These are phyloP conservation scores for Tulasnella sp. DNA, from an alignment of 768 basidiomycete species.

Conservation along the genomic window DNA sequence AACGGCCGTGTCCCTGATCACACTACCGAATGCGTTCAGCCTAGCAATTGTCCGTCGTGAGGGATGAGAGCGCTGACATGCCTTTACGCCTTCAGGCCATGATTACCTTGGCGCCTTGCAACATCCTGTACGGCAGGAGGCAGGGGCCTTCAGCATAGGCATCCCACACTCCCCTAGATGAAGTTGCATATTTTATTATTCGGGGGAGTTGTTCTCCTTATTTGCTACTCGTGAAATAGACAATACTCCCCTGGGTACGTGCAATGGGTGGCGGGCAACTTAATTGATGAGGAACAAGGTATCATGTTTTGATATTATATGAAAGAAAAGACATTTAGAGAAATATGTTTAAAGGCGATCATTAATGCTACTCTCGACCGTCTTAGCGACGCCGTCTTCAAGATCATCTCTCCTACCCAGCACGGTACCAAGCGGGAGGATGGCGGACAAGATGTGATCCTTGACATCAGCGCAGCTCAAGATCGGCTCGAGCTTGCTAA, in stretches of 20 bases:
- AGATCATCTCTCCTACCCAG: too few species aligned
- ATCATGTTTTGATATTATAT: background rate
- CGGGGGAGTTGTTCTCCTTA: background rate
- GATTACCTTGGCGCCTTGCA: slow-evolving; percentile 53
- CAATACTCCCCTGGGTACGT: background rate
- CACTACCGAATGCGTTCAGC: slow-evolving; percentile 68
- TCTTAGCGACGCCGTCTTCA: too few species aligned
- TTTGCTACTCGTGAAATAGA: background rate
- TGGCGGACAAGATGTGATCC: too few species aligned
- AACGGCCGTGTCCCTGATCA: slow-evolving; percentile 62
- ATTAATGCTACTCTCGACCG: too few species aligned
- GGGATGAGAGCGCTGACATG: background rate
- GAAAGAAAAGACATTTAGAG: background rate
- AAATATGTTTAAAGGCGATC: too few species aligned
- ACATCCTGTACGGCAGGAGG: slow-evolving; percentile 26
- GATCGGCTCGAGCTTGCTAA: background rate
- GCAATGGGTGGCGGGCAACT: background rate
- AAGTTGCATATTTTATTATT: background rate
- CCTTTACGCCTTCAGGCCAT: slow-evolving; percentile 54
- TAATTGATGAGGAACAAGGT: background rate
- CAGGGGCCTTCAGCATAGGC: background rate
- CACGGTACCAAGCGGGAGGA: too few species aligned
- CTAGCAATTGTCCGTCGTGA: background rate
- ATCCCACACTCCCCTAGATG: background rate
- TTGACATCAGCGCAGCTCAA: background rate